These are phyloP conservation scores for Aspergillus pseudoglaucus DNA, from an alignment of 2,329 filamentous ascomycete species.

Conservation along the genomic window DNA sequence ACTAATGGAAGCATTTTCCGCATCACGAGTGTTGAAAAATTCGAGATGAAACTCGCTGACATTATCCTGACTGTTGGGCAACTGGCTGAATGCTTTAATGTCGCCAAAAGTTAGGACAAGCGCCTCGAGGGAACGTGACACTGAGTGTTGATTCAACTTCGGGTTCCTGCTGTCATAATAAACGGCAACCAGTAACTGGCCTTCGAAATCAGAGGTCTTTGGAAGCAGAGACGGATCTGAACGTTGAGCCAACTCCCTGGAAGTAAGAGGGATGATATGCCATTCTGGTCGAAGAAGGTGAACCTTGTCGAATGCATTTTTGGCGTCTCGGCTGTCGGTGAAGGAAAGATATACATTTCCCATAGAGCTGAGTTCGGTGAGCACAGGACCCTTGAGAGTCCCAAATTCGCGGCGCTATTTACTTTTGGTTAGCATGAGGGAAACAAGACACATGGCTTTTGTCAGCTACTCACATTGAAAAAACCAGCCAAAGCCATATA, in stretches of 20 bases:
- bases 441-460: not conserved
- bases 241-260: constrained; percentile 41
- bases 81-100: constrained; percentile 28
- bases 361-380: constrained; percentile 27
- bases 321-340: constrained; percentile 55
- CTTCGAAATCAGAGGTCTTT: constrained; percentile 45
- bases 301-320: constrained; percentile 44
- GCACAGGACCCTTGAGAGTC: constrained; percentile 33
- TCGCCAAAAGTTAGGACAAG: constrained; percentile 33
- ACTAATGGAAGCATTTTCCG: constrained; percentile 29
- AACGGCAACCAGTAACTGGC: constrained; percentile 50
- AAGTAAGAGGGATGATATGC: constrained; percentile 41
- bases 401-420: constrained; percentile 28
- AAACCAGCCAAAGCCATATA: constrained; percentile 31
- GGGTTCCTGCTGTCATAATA: constrained; percentile 30
- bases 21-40: constrained; percentile 33
- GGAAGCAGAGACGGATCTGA: constrained; percentile 20
- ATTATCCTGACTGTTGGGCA: constrained; percentile 22
- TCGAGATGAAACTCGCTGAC: constrained; percentile 34
- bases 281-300: constrained; percentile 42
- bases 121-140: constrained; percentile 45
- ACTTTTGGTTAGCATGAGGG: constrained; percentile 1
- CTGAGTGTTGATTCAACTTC: constrained; percentile 18
- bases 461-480: constrained; percentile 31
- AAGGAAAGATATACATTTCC: constrained; percentile 52